A percentile compares a stretch with the other conserved stretches of the same genome.
phyloP scores from a whole-genome alignment of 139 green algal species.

The Coelastrella sp. region DNA sequence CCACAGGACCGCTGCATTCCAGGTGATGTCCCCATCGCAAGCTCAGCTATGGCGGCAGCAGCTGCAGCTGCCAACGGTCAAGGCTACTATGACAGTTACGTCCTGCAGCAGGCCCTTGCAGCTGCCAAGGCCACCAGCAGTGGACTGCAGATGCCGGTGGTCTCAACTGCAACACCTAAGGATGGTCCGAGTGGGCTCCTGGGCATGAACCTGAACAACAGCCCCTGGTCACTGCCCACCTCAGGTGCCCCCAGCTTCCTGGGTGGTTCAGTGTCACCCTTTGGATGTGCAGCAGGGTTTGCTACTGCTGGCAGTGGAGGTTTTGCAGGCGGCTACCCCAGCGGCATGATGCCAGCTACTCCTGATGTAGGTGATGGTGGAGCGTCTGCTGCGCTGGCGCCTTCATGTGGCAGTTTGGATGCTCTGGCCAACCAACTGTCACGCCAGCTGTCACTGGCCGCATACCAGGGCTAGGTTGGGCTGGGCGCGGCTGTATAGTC shows the following conservation, averaged over 20 bases:
- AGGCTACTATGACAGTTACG: conserved; percentile 22
- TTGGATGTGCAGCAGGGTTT: background rate
- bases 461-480: background rate
- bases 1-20: too few relatives aligned
- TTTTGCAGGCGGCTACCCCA: background rate
- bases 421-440: conserved; percentile 18
- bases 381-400: background rate
- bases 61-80: background rate
- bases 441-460: conserved; percentile 29
- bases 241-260: background rate
- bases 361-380: background rate
- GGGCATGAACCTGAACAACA: too few relatives aligned
- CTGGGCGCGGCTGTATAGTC: background rate
- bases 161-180: too few relatives aligned
- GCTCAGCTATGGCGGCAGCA: too few relatives aligned
- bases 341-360: conserved; percentile 8
- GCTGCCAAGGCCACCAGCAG: background rate
- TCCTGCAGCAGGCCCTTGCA: conserved; percentile 37
- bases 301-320: background rate
- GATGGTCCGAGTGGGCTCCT: too few relatives aligned
- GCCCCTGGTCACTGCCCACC: background rate
- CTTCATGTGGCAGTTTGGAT: background rate
- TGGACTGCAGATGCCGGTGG: background rate
- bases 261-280: too few relatives aligned
- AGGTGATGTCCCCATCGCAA: too few relatives aligned